These are phyloP conservation scores for Fabrea salina DNA, from an alignment of 169 alveolate species.

Conservation along the genomic window DNA sequence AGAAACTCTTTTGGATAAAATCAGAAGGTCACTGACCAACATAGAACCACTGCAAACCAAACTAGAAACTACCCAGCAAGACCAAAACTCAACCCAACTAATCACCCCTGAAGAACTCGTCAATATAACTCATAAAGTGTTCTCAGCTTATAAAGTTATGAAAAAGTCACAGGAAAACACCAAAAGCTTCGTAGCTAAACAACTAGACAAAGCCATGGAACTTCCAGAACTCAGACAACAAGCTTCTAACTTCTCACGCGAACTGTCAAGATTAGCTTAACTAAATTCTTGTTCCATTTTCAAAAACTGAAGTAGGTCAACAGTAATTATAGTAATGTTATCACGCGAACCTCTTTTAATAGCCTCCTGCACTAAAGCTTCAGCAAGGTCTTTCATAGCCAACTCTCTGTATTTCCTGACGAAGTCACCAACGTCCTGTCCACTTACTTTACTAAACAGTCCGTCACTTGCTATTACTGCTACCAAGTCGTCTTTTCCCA, in stretches of 20 bases:
- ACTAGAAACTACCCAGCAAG: neutral
- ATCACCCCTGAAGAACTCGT: neutral
- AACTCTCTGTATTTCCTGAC: neutral
- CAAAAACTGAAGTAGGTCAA: too few relatives aligned
- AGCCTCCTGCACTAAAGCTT: neutral
- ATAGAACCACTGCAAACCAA: neutral
- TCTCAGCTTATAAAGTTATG: neutral
- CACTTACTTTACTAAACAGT: neutral
- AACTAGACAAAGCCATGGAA: too few relatives aligned
- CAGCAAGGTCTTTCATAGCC: neutral
- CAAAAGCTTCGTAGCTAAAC: too few relatives aligned
- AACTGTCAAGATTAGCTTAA: too few relatives aligned
- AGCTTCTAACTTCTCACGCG: too few relatives aligned
- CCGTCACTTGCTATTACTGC: neutral
- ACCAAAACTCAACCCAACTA: neutral
- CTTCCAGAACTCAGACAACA: too few relatives aligned
- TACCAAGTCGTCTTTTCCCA: neutral
- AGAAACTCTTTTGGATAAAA: neutral
- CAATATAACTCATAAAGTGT: neutral
- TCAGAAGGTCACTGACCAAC: neutral
- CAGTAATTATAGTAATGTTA: neutral
- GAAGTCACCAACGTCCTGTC: neutral
- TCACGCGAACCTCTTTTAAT: neutral
- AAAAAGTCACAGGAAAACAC: slow-evolving; percentile 3
- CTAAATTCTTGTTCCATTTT: too few relatives aligned